Evolutionary conservation across 345 rosid genomes (phyloP), one percentile per base, ranked within the genome.

Genomic region (Moricandia moricandioides): DNA sequence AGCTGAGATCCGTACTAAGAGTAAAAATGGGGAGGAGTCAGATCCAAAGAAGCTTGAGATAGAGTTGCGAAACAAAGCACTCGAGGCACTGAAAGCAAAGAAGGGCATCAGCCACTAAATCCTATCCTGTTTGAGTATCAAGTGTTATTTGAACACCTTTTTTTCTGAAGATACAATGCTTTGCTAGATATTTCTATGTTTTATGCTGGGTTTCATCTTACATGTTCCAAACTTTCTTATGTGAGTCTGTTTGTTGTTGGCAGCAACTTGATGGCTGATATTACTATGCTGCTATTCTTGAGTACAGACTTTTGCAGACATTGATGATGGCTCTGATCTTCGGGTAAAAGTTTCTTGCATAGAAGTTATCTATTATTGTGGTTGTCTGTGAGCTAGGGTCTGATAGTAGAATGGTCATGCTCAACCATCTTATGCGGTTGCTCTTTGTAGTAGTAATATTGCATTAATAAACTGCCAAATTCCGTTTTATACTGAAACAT

Each of bases 51-150:
- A 81, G 80, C 98, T 96, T 69, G 99, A 96, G 85, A 85, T 91
- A 68, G 98, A 96, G 85, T 58, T 96, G 75, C 84, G 97, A 84
- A 84, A 88, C 86, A 92, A 88, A 85, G 99, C 99, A 54, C 85
- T 96, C 0, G 98, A 96, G 79, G 84, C 96, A 39, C 76, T 90
- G 59, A 96, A 96, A 87, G 99, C 99, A 55, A 96, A 96, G 93
- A 96, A 86, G 90, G 89, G 88, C 77, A 80, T 78, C 51, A 82
- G 74, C 76, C 78, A 64, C 84, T 95, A 75, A 86, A 75, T 45
- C 76, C 33, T 33, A 33, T 74, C 70, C 64, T 45, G 55, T 67
- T 11, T 9, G 21, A 14, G 40, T 30, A 67, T 67, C 60, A 17
- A 68, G 59, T 74, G 65, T 62, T 78, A 69, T 79, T 61, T 70